Evolutionary conservation across 345 rosid genomes (phyloP).

Genomic region (Rhodamnia rubescens): DNA sequence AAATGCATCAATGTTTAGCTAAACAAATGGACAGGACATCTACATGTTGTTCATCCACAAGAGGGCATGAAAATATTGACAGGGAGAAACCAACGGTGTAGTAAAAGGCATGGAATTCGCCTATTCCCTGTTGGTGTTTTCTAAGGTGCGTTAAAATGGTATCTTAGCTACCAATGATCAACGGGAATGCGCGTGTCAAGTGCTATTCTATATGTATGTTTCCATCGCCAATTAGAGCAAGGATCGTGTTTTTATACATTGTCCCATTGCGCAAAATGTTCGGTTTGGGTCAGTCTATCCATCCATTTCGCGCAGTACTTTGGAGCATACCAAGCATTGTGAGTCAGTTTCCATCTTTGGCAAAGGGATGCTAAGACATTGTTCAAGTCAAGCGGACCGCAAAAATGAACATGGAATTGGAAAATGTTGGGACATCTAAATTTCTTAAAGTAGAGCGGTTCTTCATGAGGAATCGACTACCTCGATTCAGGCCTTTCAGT

Average conservation of each 20-base stretch:
- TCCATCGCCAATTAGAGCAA: not conserved
- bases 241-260: not conserved
- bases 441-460: not conserved
- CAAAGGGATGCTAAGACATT: not conserved
- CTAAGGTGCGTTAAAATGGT: not conserved
- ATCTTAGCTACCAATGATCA: not conserved
- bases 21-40: not conserved
- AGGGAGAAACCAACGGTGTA: no score
- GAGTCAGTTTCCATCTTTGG: not conserved
- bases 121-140: not conserved
- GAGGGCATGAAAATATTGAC: not conserved
- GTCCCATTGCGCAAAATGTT: not conserved
- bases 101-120: not conserved
- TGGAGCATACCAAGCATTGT: not conserved
- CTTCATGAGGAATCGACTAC: not conserved
- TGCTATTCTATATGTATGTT: no score
- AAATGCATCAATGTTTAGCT: no score
- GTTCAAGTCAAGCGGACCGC: not conserved
- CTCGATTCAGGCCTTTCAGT: not conserved
- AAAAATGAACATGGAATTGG: not conserved
- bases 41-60: no score
- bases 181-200: not conserved
- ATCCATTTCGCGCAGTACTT: no score
- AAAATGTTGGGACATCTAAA: not conserved
- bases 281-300: not conserved